Base-by-base conservation (phyloP, 441 rosid genomes). In the Dalechampia spathulata region DNA sequence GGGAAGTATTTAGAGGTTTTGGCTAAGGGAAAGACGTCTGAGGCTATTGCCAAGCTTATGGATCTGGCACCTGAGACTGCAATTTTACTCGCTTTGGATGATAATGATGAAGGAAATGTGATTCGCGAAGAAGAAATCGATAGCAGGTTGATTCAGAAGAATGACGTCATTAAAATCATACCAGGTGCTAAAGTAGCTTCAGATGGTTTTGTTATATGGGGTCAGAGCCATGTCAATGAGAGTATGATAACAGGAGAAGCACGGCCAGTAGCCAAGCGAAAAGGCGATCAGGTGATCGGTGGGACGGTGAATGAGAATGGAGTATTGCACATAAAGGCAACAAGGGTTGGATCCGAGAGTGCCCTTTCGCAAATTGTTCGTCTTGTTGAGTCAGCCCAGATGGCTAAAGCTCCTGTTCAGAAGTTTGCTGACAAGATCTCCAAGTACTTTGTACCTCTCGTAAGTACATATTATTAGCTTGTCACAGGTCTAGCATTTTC, bases 161-260 rank as follows among this genome's bases (percentile, higher is more conserved):
- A 83, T 5, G 98, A 91, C 57, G 78, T 91, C 61, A 78, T 88
- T 34, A 91, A 91, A 68, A 68, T 91, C 15, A 64, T 83, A 44
- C 98, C 98, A 28, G 98, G 98, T 25, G 81, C 89, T 11, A 92
- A 92, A 67, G 85, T 86, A 38, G 95, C 98, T 53, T 88, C 93
- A 21, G 98, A 92, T 77, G 98, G 98, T 37, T 76, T 69, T 62
- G 98, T 92, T 19, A 51, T 80, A 34, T 80, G 95, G 89, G 98
- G 98, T 34, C 89, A 86, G 66, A 92, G 94, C 61, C 91, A 92
- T 69, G 96, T 92, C 30, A 86, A 92, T 67, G 96, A 92, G 71
- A 92, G 98, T 69, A 92, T 92, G 96, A 86, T 92, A 49, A 92
- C 98, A 25, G 98, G 98, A 58, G 95, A 92, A 73, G 87, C 98